A percentile compares a stretch with the other conserved stretches of the same genome.
Conservation (phyloP, 1,284 basidiomycete genomes). For the Coriolopsis trogii region DNA sequence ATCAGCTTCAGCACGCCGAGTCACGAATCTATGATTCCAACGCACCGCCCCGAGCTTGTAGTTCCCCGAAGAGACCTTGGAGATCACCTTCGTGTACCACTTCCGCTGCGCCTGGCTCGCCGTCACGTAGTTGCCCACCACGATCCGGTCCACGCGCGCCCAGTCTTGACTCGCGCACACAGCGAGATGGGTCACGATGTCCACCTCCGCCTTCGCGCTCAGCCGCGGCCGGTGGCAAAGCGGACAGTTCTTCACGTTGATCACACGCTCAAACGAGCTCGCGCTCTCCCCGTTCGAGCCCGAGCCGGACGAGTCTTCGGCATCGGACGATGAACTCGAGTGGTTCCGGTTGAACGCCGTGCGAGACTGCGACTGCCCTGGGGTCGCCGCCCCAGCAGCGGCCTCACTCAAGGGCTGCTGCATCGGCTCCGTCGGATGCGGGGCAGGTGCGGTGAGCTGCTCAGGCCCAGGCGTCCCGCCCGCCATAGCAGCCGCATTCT, state of each 20-base stretch:
- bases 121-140: conserved; percentile 96
- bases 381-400: conserved; percentile 9
- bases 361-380: conserved; percentile 3
- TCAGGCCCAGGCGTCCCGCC: conserved; percentile 3
- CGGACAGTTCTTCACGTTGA: conserved; percentile 94
- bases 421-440: conserved; percentile 46
- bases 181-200: conserved; percentile 92
- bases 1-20: not conserved
- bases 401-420: conserved; percentile 44
- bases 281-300: conserved; percentile 26
- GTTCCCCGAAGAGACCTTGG: conserved; percentile 82
- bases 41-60: conserved; percentile 89
- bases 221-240: conserved; percentile 89
- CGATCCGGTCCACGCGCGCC: conserved; percentile 85
- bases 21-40: conserved; percentile 19
- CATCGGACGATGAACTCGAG: conserved; percentile 45
- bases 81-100: conserved; percentile 91
- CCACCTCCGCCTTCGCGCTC: conserved; percentile 86
- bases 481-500: conserved; percentile 28
- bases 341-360: conserved; percentile 30
- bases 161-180: conserved; percentile 94
- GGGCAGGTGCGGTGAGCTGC: conserved; percentile 25
- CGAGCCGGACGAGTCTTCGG: conserved; percentile 42
- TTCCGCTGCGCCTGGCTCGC: conserved; percentile 96
- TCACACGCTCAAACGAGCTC: conserved; percentile 81